Evolutionary conservation across 139 green algal species (phyloP).

Genomic region (Micromonas pusilla): DNA sequence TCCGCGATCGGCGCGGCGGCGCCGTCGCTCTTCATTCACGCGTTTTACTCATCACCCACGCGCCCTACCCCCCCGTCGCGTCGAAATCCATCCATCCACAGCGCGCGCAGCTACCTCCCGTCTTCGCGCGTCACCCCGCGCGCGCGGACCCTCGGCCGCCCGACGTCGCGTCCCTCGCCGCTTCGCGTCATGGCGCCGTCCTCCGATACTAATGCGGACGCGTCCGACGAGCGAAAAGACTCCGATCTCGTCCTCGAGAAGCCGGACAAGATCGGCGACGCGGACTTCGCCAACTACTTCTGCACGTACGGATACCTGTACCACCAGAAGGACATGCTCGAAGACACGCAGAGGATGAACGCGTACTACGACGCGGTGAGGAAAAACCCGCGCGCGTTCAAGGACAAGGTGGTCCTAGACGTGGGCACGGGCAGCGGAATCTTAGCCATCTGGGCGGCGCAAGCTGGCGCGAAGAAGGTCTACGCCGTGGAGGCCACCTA

Average conservation of each 20-base stretch:
- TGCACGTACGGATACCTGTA: constrained; percentile 92
- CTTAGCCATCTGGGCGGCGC: constrained; percentile 86
- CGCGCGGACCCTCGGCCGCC: too few species aligned
- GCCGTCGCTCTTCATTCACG: too few species aligned
- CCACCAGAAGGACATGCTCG: constrained; percentile 98
- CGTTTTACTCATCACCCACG: background rate
- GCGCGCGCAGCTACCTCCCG: background rate
- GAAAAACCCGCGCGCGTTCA: constrained; percentile 57
- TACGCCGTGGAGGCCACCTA: constrained; percentile 94
- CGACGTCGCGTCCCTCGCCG: too few species aligned
- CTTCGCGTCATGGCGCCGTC: too few species aligned
- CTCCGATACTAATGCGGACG: background rate
- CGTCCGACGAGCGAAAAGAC: background rate
- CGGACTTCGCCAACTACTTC: constrained; percentile 96
- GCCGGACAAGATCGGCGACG: constrained; percentile 4
- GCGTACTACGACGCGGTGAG: constrained; percentile 80
- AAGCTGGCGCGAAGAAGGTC: constrained; percentile 61
- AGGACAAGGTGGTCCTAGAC: constrained; percentile 83
- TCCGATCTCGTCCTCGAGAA: constrained; percentile 8
- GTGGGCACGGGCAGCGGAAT: constrained; percentile 94
- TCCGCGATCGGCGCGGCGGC: too few species aligned
- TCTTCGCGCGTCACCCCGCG: background rate
- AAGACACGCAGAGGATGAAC: constrained; percentile 91
- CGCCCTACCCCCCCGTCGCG: background rate
- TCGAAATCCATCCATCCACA: background rate